Evolutionary conservation across 2,329 filamentous ascomycete species (phyloP), one percentile per base, ranked within the genome.

Genomic region (Trichoderma polysporum): DNA sequence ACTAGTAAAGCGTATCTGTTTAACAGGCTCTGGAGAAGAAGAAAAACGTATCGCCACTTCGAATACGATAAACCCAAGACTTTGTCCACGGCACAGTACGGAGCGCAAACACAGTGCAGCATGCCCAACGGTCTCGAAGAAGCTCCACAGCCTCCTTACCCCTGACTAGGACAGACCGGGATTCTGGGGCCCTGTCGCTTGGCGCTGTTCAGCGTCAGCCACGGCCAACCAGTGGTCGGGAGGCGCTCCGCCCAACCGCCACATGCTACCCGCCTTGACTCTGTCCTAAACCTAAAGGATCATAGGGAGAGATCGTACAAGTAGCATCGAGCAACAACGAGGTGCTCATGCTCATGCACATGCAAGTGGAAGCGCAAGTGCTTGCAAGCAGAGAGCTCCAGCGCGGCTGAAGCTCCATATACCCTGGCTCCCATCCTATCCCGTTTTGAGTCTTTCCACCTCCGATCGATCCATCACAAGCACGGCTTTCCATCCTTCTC

Each of bases 91-190:
- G 62, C 52, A 41, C 53, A 59, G 59, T 62, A 62, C 33, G 49
- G 25, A 13, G 17, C n/a, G 17, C 54, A 33, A 41, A 41, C 65
- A 67, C 65, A 67, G 65, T 67, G 57, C 41, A 37, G 50, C 57
- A 62, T 57, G 57, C 35, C 52, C 45, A 35, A 67, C 52, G 15
- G 50, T 62, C 63, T 59, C 68, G 47, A 45, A 66, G 47, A 61
- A 41, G 66, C 57, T 45, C 39, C 66, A 61, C 52, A 53, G 57
- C 52, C 61, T 64, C 66, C 60, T 62, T 67, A 53, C 67, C 70
- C 70, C 70, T 68, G 66, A 68, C 57, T 67, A 56, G 54, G 54
- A 58, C 70, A 66, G 68, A 71, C 70, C 59, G 59, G 68, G 69
- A 66, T 53, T 39, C 47, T 47, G 45, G 33, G n/a, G 41, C 67